Percentiles rank a stretch among this genome's conserved stretches.
These are phyloP conservation scores for Avena insularis DNA, from an alignment of 176 grass and related monocot genomes.

Conservation along the genomic window DNA sequence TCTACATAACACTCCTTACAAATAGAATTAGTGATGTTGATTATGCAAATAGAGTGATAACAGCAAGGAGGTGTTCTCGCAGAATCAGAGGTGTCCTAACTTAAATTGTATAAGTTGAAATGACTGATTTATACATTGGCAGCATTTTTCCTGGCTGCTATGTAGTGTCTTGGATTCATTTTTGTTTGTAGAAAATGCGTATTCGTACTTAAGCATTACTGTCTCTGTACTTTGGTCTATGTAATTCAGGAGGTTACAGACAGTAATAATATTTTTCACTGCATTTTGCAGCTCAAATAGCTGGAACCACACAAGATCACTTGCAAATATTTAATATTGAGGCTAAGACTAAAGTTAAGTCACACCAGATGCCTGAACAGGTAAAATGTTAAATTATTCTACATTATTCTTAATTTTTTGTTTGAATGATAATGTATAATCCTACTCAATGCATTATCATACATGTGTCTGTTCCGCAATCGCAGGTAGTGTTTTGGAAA, in stretches of 20 bases:
- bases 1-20: background rate
- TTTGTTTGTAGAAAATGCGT: background rate
- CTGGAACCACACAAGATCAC: conserved; percentile 93
- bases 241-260: background rate
- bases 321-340: conserved; percentile 99
- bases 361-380: conserved; percentile 99
- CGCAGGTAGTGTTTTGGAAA: conserved; percentile 96
- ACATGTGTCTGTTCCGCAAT: background rate
- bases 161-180: background rate
- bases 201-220: background rate
- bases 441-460: background rate
- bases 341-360: conserved; percentile 94
- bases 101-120: conserved; percentile 12
- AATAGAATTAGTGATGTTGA: background rate
- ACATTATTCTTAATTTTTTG: background rate
- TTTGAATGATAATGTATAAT: conserved; percentile 6
- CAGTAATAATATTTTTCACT: background rate
- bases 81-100: conserved; percentile 7
- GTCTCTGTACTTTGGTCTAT: background rate
- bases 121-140: background rate
- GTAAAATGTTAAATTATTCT: background rate
- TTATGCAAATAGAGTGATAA: background rate
- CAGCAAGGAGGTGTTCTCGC: background rate
- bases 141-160: conserved; percentile 1
- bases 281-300: conserved; percentile 80